These are phyloP conservation scores for Rubus idaeus DNA, from an alignment of 306 rosid species.

Conservation along the genomic window DNA sequence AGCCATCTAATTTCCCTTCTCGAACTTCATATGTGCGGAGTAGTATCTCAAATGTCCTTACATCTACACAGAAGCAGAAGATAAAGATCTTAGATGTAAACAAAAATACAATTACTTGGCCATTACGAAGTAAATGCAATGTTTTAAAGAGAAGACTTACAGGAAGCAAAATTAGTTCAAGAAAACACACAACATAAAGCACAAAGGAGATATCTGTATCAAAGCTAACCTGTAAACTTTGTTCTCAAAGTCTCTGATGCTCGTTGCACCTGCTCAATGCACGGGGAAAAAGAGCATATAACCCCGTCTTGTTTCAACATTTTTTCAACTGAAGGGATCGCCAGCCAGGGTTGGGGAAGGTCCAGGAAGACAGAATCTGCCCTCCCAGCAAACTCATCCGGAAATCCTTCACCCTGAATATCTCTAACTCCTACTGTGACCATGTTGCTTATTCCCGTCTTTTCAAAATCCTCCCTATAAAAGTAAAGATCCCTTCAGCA, in stretches of 20 bases:
- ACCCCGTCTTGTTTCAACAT: constrained; percentile 70
- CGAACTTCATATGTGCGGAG: constrained; percentile 71
- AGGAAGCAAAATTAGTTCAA: not conserved
- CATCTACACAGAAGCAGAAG: constrained; percentile 44
- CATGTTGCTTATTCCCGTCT: constrained; percentile 67
- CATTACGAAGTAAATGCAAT: not conserved
- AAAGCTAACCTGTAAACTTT: constrained; percentile 56
- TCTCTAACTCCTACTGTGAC: constrained; percentile 76
- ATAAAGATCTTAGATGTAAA: not conserved
- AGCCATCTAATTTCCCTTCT: constrained; percentile 46
- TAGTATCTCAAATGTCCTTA: constrained; percentile 86
- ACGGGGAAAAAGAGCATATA: constrained; percentile 82
- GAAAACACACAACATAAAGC: not conserved
- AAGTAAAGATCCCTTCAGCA: constrained; percentile 14
- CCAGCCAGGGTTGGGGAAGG: constrained; percentile 92
- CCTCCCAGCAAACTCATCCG: constrained; percentile 53
- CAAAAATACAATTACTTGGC: not conserved
- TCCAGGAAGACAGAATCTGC: constrained; percentile 81
- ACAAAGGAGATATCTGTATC: not conserved
- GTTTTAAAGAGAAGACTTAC: no score
- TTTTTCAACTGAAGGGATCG: constrained; percentile 73
- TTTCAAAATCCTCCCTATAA: constrained; percentile 80
- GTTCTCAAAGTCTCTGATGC: constrained; percentile 62
- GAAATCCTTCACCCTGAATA: constrained; percentile 88
- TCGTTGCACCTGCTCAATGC: constrained; percentile 79